Evolutionary conservation across 1,284 basidiomycete genomes (phyloP).

Genomic region (Austroboletus olivaceoglutinosus): DNA sequence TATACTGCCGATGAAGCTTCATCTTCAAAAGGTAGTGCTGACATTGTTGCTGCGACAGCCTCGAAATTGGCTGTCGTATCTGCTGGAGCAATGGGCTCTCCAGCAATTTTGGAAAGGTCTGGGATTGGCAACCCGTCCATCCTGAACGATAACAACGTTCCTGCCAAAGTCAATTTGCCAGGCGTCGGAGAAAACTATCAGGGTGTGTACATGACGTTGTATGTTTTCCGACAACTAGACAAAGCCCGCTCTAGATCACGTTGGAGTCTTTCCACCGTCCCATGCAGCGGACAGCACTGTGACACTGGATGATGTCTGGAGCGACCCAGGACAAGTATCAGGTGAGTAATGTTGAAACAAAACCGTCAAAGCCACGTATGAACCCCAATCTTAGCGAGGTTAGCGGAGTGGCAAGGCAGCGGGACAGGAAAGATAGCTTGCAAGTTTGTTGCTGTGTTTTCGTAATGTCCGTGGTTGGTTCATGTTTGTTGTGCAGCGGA

Average conservation of each 20-base stretch:
- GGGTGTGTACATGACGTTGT: conserved; percentile 26
- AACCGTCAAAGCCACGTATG: background rate
- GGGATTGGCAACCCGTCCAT: conserved; percentile 45
- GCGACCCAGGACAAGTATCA: conserved; percentile 34
- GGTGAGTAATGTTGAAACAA: conserved; percentile 22
- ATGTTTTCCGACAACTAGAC: background rate
- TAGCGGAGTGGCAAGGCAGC: conserved; percentile 40
- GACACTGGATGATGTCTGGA: conserved; percentile 43
- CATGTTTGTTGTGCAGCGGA: background rate
- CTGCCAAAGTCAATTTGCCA: conserved; percentile 44
- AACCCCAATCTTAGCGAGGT: conserved; percentile 32
- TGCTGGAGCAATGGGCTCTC: conserved; percentile 22
- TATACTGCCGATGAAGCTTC: conserved; percentile 33
- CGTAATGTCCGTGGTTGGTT: background rate
- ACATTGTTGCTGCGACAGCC: background rate
- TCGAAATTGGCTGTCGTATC: conserved; percentile 15
- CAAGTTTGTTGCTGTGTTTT: conserved; percentile 36
- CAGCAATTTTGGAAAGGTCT: conserved; percentile 22
- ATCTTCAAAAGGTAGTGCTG: background rate
- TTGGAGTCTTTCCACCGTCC: conserved; percentile 36
- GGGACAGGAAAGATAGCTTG: conserved; percentile 48
- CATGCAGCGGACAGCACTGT: conserved; percentile 39
- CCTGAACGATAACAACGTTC: conserved; percentile 40
- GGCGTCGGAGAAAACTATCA: conserved; percentile 56
- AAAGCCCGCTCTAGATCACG: conserved; percentile 39